phyloP scores from a whole-genome alignment of 192 early-diverging fungal genomes.

The Backusella mclennaniae region DNA sequence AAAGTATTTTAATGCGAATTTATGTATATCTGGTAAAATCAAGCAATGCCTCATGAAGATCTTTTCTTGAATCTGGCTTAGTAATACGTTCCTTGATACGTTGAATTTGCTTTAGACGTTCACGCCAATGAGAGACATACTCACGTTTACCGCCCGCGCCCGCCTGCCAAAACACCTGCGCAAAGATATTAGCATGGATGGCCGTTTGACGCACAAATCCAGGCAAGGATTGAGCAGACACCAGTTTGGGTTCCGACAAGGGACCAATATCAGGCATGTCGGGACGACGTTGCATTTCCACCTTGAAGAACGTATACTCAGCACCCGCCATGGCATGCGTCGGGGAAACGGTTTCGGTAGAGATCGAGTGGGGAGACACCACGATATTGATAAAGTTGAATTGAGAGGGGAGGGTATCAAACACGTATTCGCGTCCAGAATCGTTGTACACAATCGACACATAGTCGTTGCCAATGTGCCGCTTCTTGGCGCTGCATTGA shows the following conservation, averaged over 20 bases:
- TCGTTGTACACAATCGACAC: constrained; percentile 95
- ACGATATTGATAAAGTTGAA: constrained; percentile 97
- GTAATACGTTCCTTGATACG: constrained; percentile 59
- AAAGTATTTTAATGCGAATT: background rate
- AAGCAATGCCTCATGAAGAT: constrained; percentile 40
- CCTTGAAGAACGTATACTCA: constrained; percentile 54
- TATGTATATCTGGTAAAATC: constrained; percentile 62
- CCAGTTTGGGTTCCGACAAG: constrained; percentile 76
- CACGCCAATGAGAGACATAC: constrained; percentile 87
- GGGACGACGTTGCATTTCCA: constrained; percentile 63
- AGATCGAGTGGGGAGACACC: constrained; percentile 68
- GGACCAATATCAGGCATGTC: constrained; percentile 86
- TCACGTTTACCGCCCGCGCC: constrained; percentile 59
- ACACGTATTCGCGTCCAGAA: constrained; percentile 74
- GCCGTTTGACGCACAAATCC: constrained; percentile 82
- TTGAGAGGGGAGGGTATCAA: constrained; percentile 90
- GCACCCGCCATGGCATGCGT: constrained; percentile 10
- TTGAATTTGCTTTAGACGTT: constrained; percentile 91
- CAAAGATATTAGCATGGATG: constrained; percentile 86
- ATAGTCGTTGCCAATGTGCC: constrained; percentile 97
- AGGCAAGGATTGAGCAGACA: constrained; percentile 74
- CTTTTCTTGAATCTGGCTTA: constrained; percentile 9
- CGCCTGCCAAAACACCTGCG: constrained; percentile 79
- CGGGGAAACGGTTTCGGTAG: constrained; percentile 18
- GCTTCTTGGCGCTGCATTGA: constrained; percentile 81